phyloP scores from a whole-genome alignment of 306 rosid genomes.

The Rubus idaeus region DNA sequence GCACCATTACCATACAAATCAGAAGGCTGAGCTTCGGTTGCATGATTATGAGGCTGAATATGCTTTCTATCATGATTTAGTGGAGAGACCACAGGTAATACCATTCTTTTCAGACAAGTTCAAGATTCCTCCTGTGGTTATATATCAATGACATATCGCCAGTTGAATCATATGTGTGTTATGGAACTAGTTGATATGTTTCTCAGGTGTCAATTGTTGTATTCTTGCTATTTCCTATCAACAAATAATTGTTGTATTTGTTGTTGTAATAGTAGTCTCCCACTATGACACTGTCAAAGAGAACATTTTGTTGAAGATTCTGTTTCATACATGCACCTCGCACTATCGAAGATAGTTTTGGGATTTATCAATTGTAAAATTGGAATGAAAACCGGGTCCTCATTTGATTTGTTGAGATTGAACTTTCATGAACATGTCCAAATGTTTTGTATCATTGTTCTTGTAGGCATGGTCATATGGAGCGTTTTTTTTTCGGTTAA shows the following conservation, averaged over 20 bases:
- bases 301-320: conserved; percentile 24
- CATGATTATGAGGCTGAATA: conserved; percentile 97
- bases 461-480: background rate
- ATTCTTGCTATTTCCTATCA: background rate
- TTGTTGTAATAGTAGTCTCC: background rate
- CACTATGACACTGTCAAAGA: conserved; percentile 11
- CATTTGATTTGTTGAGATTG: background rate
- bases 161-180: conserved; percentile 8
- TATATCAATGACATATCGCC: conserved; percentile 55
- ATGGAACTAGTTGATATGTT: conserved; percentile 25
- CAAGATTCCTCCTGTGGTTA: conserved; percentile 72
- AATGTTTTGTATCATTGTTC: background rate
- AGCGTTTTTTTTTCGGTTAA: background rate
- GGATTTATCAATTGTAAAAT: conserved; percentile 49
- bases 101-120: conserved; percentile 71
- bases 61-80: conserved; percentile 70
- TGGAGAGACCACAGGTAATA: conserved; percentile 48
- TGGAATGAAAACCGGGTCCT: conserved; percentile 34
- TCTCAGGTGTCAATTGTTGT: conserved; percentile 27
- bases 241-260: background rate
- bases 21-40: conserved; percentile 81
- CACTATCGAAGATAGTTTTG: conserved; percentile 47
- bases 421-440: background rate
- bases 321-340: conserved; percentile 28
- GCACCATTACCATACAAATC: conserved; percentile 94